Evolutionary conservation across 2,329 filamentous ascomycete genomes (phyloP).

Genomic region (Penicillium sp.): DNA sequence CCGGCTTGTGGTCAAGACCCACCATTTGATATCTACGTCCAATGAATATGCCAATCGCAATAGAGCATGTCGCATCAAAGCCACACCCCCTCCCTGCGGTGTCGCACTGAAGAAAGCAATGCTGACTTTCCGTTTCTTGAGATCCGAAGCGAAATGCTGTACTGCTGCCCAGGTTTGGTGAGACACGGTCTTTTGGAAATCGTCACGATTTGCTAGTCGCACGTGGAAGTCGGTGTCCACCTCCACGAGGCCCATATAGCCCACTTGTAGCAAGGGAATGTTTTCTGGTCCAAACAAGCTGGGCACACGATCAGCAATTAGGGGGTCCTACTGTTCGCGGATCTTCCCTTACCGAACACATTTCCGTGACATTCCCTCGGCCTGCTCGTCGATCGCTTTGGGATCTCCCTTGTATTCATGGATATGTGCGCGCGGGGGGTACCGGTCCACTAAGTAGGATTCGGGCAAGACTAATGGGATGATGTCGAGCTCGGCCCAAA

Average conservation of each 20-base stretch:
- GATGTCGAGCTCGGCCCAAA: conserved; percentile 76
- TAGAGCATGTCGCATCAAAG: conserved; percentile 76
- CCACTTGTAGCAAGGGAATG: conserved; percentile 65
- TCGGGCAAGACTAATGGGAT: conserved; percentile 64
- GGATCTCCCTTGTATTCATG: conserved; percentile 43
- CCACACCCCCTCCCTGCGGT: conserved; percentile 78
- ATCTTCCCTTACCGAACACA: conserved; percentile 60
- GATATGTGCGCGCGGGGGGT: conserved; percentile 23
- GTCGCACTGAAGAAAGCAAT: conserved; percentile 79
- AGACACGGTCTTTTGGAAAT: conserved; percentile 62
- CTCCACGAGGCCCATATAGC: conserved; percentile 66
- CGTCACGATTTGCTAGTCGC: conserved; percentile 55
- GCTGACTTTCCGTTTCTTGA: conserved; percentile 63
- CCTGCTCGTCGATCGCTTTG: conserved; percentile 72
- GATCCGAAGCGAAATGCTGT: conserved; percentile 60
- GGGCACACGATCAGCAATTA: conserved; percentile 6
- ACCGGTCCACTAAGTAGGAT: conserved; percentile 14
- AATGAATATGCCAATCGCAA: conserved; percentile 67
- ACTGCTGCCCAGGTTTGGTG: conserved; percentile 64
- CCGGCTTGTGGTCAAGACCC: conserved; percentile 31
- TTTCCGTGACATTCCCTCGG: conserved; percentile 77
- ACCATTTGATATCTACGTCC: conserved; percentile 72
- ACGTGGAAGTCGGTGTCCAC: conserved; percentile 67
- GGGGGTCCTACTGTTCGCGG: not conserved
- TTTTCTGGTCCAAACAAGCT: conserved; percentile 72